Conservation (phyloP, 1,139 yeast species). For the Blastobotrys illinoisensis region DNA sequence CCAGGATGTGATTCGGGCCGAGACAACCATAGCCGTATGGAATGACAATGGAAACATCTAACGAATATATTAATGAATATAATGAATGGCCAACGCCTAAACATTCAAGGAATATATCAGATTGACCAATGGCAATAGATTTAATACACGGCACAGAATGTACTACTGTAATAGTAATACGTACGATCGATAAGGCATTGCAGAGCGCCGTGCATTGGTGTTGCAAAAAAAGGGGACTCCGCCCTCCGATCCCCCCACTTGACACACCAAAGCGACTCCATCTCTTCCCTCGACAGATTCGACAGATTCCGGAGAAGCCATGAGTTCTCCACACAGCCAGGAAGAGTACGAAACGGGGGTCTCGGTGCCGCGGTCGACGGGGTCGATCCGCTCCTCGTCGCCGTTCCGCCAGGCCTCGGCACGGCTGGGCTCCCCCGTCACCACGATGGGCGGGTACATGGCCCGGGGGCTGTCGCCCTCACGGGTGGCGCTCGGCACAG, state of each 20-base stretch:
- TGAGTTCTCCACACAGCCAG: not conserved
- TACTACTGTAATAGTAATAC: too few species aligned
- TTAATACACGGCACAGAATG: too few species aligned
- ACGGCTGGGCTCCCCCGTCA: constrained; percentile 24
- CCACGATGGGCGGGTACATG: constrained; percentile 3
- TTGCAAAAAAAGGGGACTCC: not conserved
- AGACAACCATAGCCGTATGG: too few species aligned
- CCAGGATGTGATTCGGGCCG: too few species aligned
- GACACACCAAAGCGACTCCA: not conserved
- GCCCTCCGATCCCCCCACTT: not conserved
- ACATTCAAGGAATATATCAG: too few species aligned
- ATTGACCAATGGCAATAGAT: too few species aligned
- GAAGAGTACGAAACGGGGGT: not conserved
- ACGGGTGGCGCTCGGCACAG: constrained; percentile 7
- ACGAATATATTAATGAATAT: too few species aligned
- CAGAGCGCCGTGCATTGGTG: not conserved
- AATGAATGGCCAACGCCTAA: too few species aligned
- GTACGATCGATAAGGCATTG: not conserved
- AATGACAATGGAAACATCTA: too few species aligned
- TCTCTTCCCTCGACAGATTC: too few species aligned
- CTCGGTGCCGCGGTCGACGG: not conserved
- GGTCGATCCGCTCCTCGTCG: constrained; percentile 12
- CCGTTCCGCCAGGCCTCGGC: constrained; percentile 28
- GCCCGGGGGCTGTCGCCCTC: constrained; percentile 6
- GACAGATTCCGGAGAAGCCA: not conserved